Percentiles rank a stretch among this genome's conserved stretches.
Evolutionary conservation across 139 green algal species (phyloP).

Genomic region (Dunaliella sp.): DNA sequence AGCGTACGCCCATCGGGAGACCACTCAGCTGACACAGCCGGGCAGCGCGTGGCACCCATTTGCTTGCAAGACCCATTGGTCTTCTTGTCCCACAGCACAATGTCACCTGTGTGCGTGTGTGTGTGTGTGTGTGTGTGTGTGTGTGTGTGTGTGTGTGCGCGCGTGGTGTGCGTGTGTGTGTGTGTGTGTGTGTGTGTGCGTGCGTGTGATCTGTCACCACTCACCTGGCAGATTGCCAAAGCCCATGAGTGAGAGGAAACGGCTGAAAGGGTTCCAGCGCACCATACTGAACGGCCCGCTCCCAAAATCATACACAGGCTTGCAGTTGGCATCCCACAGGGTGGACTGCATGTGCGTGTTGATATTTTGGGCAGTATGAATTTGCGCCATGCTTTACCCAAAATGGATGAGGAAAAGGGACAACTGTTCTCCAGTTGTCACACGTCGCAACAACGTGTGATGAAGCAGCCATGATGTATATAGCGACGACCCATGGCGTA

Average conservation of each 20-base stretch:
- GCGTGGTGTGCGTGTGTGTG: not conserved
- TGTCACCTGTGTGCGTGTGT: constrained; percentile 71
- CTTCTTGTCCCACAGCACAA: constrained; percentile 87
- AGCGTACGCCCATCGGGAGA: constrained; percentile 81
- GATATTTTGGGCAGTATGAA: no score
- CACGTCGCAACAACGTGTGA: no score
- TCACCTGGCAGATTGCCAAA: constrained; percentile 79
- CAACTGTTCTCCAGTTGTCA: no score
- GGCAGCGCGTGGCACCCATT: constrained; percentile 55
- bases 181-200: not conserved
- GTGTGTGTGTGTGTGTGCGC: not conserved
- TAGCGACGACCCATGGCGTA: no score
- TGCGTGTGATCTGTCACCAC: not conserved
- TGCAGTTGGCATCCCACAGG: constrained; percentile 82
- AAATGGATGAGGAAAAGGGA: no score
- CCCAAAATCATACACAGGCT: constrained; percentile 83
- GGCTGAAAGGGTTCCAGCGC: constrained; percentile 83
- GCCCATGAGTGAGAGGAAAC: constrained; percentile 75
- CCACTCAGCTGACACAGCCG: constrained; percentile 66
- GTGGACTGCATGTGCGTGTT: constrained; percentile 74
- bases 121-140: not conserved
- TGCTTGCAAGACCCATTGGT: constrained; percentile 72
- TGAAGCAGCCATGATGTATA: no score
- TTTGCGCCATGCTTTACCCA: no score
- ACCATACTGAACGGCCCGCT: constrained; percentile 80